Conservation (phyloP, 805 yeast species). For the Blastobotrys chiropterorum region DNA sequence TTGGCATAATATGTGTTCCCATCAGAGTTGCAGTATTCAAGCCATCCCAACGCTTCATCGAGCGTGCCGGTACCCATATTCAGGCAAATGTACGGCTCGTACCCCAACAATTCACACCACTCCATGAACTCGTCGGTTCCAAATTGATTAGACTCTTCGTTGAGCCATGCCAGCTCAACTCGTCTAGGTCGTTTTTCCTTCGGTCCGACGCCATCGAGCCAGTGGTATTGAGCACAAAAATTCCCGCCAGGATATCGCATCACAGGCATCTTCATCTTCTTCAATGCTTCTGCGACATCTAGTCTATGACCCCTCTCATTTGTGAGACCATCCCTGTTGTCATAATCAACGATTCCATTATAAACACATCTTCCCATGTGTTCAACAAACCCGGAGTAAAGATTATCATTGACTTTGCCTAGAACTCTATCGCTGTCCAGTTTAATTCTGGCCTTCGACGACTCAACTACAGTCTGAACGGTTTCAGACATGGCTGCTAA, state of each 20-base stretch:
- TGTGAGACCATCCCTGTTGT: slow-evolving; percentile 17
- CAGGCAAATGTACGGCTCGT: slow-evolving; percentile 32
- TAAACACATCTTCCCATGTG: slow-evolving; percentile 35
- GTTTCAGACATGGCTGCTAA: slow-evolving; percentile 1
- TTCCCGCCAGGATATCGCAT: slow-evolving; percentile 36
- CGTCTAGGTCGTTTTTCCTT: slow-evolving; percentile 28
- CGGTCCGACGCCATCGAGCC: slow-evolving; percentile 34
- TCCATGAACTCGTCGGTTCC: slow-evolving; percentile 35
- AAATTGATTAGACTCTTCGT: slow-evolving; percentile 30
- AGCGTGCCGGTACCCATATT: slow-evolving; percentile 36
- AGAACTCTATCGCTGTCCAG: slow-evolving; percentile 28
- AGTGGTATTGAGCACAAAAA: slow-evolving; percentile 32
- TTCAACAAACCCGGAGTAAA: slow-evolving; percentile 34
- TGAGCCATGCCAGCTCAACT: slow-evolving; percentile 34
- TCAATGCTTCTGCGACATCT: slow-evolving; percentile 30
- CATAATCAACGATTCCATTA: slow-evolving; percentile 34
- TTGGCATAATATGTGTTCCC: slow-evolving; percentile 33
- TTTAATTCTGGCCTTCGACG: slow-evolving; percentile 4
- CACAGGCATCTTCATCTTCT: slow-evolving; percentile 31
- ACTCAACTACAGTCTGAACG: not conserved
- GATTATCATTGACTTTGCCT: slow-evolving; percentile 26
- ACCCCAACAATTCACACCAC: slow-evolving; percentile 29
- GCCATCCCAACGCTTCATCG: slow-evolving; percentile 34
- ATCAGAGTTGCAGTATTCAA: slow-evolving; percentile 32
- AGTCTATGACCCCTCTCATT: slow-evolving; percentile 27